Evolutionary conservation across 2,329 filamentous ascomycete species (phyloP), one percentile per base, ranked within the genome.

Genomic region (Madurella mycetomatis): DNA sequence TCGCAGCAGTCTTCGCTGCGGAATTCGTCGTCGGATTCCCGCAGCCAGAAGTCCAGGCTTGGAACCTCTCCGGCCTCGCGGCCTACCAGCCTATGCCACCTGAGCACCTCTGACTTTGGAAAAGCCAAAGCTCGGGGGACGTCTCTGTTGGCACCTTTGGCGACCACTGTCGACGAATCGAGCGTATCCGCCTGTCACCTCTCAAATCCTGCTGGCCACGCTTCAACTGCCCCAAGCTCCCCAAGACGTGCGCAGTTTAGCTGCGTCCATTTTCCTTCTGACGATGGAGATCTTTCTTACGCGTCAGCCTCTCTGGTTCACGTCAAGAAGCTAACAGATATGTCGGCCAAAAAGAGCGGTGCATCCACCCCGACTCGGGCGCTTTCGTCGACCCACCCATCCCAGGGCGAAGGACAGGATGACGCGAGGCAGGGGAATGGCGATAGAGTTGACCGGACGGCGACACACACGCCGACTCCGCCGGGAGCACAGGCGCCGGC

Each of bases 281-380:
- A 68, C 61, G 67, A 68, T 58, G 62, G 69, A 58, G 62, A 72
- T 68, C 64, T 70, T 66, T 70, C 71, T 61, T 67, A 72, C 69
- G 73, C 81, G 69, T 85, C 82, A 73, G 80, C 81, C 70, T 83
- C 84, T 69, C 76, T 83, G 78, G 79, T 82, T 73, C 80, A 82
- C 76, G 80, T 87, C 72, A 88, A 83, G 78, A 87, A 86, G 88
- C 92, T 96, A 90, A 96, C 91, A 83, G 81, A 85, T 81, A 83
- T 84, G 80, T 78, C 78, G 73, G 77, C 77, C 73, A 77, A 84
- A 78, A 95, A 96, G 92, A 95, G 90, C 78, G 94, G 90, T 65
- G 88, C 90, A 64, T 86, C 91, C 57, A 92, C 92, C 63, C 95
- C 92, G 53, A 92, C 90, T 60, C 86, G 92, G 74, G 88, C 92